Evolutionary conservation across 192 early-diverging fungal species (phyloP), one percentile per base, ranked within the genome.

Genomic region (Anaeromyces robustus): DNA sequence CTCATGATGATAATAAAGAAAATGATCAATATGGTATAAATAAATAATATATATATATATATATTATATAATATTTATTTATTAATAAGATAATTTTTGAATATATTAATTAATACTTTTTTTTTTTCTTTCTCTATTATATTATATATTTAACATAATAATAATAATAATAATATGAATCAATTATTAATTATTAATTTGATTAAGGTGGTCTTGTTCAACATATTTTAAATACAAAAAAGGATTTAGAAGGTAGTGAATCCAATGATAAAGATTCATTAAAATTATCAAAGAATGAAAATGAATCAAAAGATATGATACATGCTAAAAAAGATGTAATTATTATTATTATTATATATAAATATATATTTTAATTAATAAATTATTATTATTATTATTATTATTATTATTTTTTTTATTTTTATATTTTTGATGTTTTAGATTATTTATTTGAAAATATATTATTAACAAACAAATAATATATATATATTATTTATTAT

Each of bases 201-300:
- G 37, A 80, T 80, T 5, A 29, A 88, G 87, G 89, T 77, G 89
- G 89, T 41, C 83, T 89, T 18, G 88, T 89, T 29, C 79, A 83
- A 43, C 88, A 88, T 59, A 89, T 89, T 29, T 81, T 89, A 30
- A 83, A 89, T 30, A 85, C 84, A 14, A 89, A 89, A 77, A 82
- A 85, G 29, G 88, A 89, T 77, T 78, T 84, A 19, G 86, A 86
- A 39, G 80, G 81, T 12, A 12, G 80, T 29, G 86, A 81, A 14
- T 78, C 41, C 7, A 82, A 83, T 14, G 83, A 39, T 29, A 34
- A 30, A 29, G 78, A 79, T 68, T 30, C 34, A 30, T 29, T 81
- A 82, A 43, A 7, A 52, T 52, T 52, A 52, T 22, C 9, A 22
- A 22, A 77, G n/a, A 30, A 77, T 77, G 30, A 80, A 18, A 85